Conservation (phyloP, 305 asterid species). For the Withania somnifera region DNA sequence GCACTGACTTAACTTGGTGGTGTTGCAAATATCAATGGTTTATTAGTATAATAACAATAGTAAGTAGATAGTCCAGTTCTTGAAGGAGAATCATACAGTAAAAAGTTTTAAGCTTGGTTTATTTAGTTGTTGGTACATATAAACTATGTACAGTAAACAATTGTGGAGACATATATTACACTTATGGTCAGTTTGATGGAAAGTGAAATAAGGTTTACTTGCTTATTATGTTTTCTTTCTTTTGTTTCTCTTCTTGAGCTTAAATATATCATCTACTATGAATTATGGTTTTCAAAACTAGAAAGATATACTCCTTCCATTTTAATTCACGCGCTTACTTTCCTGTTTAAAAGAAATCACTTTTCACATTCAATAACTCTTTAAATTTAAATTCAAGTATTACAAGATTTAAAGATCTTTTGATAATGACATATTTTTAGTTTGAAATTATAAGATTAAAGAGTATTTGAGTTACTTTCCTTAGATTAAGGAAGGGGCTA, state of each 20-base stretch:
- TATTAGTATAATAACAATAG: neutral
- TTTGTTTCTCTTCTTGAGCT: neutral
- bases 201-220: neutral
- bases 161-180: neutral
- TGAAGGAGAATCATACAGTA: constrained; percentile 12
- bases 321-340: neutral
- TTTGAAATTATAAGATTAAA: too few relatives aligned
- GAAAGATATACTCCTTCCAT: neutral
- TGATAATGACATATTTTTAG: too few relatives aligned
- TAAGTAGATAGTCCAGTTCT: constrained; percentile 4
- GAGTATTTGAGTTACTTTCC: too few relatives aligned
- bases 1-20: constrained; percentile 8
- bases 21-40: constrained; percentile 2
- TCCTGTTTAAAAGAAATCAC: neutral
- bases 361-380: neutral
- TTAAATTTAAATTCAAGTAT: too few relatives aligned
- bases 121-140: neutral
- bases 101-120: neutral
- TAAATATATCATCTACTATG: neutral
- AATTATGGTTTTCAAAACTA: neutral
- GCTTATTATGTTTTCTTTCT: neutral
- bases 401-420: too few relatives aligned
- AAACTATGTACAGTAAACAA: neutral
- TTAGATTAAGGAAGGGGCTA: too few relatives aligned
- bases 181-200: neutral